A percentile compares a stretch with the other conserved stretches of the same genome.
Evolutionary conservation across 768 basidiomycete genomes (phyloP).

Genomic region (Rhodotorula sphaerocarpa): DNA sequence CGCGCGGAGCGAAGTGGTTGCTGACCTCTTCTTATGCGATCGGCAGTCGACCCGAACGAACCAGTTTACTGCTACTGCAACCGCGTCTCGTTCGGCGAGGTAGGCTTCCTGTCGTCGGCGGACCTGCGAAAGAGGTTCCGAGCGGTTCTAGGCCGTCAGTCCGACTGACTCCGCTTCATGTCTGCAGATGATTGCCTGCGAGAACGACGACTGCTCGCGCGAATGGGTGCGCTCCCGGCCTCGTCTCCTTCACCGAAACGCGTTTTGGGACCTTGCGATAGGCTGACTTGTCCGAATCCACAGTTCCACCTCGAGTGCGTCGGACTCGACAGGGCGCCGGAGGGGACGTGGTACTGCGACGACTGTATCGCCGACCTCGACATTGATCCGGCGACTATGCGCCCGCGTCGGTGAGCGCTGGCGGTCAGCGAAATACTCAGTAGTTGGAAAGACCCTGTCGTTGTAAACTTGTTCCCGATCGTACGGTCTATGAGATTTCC

Average conservation of each 20-base stretch:
- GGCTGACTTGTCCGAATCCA: background rate
- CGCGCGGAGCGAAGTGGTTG: no score
- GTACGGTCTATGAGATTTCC: no score
- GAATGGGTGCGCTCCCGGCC: conserved; percentile 39
- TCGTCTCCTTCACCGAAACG: background rate
- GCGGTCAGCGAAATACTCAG: no score
- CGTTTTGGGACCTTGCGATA: no score
- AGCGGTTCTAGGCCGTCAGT: no score
- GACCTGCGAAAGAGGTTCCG: no score
- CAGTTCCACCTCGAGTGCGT: conserved; percentile 39
- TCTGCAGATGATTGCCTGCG: conserved; percentile 40
- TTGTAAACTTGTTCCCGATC: no score
- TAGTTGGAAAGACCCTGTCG: no score
- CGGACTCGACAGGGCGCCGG: conserved; percentile 35
- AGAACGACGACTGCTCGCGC: conserved; percentile 37
- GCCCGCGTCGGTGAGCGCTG: background rate
- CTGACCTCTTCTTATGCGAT: no score
- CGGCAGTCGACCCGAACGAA: conserved; percentile 37
- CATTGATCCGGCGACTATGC: conserved; percentile 8
- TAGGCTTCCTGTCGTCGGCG: conserved; percentile 3
- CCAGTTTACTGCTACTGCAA: conserved; percentile 41
- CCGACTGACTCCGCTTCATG: background rate
- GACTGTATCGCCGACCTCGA: conserved; percentile 34
- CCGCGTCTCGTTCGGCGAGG: conserved; percentile 39
- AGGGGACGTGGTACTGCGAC: conserved; percentile 41